Base-by-base conservation (phyloP, 2,329 filamentous ascomycete genomes). In the Sclerotinia borealis region DNA sequence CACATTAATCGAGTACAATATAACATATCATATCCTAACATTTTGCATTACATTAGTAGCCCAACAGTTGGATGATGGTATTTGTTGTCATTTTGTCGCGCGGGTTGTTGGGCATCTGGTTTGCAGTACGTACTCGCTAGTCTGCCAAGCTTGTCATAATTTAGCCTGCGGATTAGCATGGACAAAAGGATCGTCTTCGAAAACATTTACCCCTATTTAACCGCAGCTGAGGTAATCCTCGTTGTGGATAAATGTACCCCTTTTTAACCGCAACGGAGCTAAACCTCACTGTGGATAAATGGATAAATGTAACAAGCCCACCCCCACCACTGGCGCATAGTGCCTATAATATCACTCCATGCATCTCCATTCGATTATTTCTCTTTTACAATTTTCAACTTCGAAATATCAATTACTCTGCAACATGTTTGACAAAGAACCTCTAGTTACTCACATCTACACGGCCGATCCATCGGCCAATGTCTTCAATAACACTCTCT, bases 381-480 rank as follows among this genome's bases (percentile, higher is more conserved):
- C 8, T 45, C 9, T 31, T 5, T 29, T 55, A 22, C n/a, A 58
- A 36, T 5, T n/a, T 34, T 9, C 17, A 25, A 22, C 4, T 45
- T n/a, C n/a, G n/a, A n/a, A n/a, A 10, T 19, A 37, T 37, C n/a
- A 25, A 25, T 3, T 43, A 27, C 31, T 17, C 11, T 17, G 17
- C 54, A 63, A 25, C 15, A 63, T 63, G 61, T 63, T 54, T 17
- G 52, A 50, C 29, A 41, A 51, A 59, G 54, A 70, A 65, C 88
- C 89, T 51, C 81, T 92, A 66, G 87, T 92, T 71, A 86, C 81
- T n/a, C 83, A 89, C 76, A 79, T 91, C 72, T 93, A 88, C 81
- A 92, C 89, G 15, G 90, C 90, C 25, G 90, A 93, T 76, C 90
- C 90, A 19, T 92, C 89, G 8, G 90, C 90, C 15, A 89, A 92